A percentile compares a stretch with the other conserved stretches of the same genome.
phyloP scores from a whole-genome alignment of 1,139 yeast species.

The Blastobotrys petasosporus region DNA sequence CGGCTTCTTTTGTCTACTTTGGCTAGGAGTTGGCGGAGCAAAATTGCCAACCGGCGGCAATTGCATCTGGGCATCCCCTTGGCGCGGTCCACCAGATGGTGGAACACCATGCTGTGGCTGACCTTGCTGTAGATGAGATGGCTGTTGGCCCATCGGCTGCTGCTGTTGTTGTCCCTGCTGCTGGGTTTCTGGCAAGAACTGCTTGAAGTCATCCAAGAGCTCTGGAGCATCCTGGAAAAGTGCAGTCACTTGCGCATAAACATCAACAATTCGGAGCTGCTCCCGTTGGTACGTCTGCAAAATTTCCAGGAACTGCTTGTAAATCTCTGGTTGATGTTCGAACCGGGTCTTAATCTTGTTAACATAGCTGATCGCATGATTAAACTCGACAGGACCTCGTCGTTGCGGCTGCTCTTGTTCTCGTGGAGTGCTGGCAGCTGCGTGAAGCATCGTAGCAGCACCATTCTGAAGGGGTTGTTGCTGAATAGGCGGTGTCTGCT shows the following conservation, averaged over 20 bases:
- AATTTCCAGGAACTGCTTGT: conserved; percentile 90
- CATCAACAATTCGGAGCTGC: conserved; percentile 91
- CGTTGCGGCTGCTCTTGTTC: conserved; percentile 22
- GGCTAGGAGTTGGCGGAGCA: conserved; percentile 56
- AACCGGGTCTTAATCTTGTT: conserved; percentile 92
- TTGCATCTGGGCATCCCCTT: conserved; percentile 6
- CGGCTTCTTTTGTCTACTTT: conserved; percentile 1
- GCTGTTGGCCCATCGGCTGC: conserved; percentile 1
- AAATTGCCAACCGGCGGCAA: conserved; percentile 96
- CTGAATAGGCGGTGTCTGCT: conserved; percentile 6
- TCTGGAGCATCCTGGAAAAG: conserved; percentile 93
- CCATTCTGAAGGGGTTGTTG: conserved; percentile 23
- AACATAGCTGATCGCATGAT: conserved; percentile 94
- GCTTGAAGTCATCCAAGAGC: conserved; percentile 86
- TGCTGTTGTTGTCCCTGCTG: conserved; percentile 11
- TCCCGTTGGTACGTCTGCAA: conserved; percentile 95
- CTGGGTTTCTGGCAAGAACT: conserved; percentile 83
- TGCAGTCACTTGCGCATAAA: conserved; percentile 84
- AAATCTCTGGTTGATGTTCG: conserved; percentile 90
- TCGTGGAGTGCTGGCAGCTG: conserved; percentile 34
- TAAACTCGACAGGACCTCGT: conserved; percentile 90
- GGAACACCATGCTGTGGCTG: background rate
- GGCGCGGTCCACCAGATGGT: background rate
- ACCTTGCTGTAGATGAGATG: background rate
- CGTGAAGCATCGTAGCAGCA: conserved; percentile 38